Evolutionary conservation across 2,329 filamentous ascomycete species (phyloP).

Genomic region (Ceratocystis variospora): DNA sequence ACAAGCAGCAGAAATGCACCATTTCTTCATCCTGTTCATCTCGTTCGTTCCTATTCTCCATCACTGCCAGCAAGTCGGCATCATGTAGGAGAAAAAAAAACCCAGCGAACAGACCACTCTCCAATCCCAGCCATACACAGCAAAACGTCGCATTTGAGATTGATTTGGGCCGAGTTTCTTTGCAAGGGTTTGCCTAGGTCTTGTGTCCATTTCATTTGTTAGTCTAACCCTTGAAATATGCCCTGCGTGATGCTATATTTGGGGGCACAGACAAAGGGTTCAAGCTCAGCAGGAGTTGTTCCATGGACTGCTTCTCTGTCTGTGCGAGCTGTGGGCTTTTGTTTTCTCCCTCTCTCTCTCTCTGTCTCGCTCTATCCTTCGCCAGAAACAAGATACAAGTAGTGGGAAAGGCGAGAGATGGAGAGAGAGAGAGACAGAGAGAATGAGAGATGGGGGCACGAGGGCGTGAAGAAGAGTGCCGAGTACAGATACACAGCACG

Average conservation of each 20-base stretch:
- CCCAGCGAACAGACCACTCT: not conserved
- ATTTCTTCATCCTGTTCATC: not conserved
- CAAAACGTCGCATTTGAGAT: not conserved
- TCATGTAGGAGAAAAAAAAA: not conserved
- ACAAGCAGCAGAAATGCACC: not conserved
- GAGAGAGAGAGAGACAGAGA: too few species aligned
- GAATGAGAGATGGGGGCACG: too few species aligned
- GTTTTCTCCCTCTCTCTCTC: not conserved
- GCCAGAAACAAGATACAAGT: too few species aligned
- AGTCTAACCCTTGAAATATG: not conserved
- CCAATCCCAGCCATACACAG: not conserved
- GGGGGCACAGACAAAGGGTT: conserved; percentile 7
- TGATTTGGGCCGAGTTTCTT: not conserved
- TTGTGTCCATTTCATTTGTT: not conserved
- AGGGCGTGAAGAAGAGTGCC: too few species aligned
- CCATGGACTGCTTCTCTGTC: conserved; percentile 7
- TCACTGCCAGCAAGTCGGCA: not conserved
- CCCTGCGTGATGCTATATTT: not conserved
- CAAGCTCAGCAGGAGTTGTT: conserved; percentile 1
- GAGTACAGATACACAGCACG: too few species aligned
- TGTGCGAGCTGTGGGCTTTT: not conserved
- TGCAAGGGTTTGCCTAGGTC: not conserved
- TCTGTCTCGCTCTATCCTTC: not conserved
- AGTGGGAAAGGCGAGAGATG: too few species aligned
- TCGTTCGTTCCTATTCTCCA: not conserved